phyloP scores from a whole-genome alignment of 2,329 filamentous ascomycete species.

The Knoxdaviesia proteae region DNA sequence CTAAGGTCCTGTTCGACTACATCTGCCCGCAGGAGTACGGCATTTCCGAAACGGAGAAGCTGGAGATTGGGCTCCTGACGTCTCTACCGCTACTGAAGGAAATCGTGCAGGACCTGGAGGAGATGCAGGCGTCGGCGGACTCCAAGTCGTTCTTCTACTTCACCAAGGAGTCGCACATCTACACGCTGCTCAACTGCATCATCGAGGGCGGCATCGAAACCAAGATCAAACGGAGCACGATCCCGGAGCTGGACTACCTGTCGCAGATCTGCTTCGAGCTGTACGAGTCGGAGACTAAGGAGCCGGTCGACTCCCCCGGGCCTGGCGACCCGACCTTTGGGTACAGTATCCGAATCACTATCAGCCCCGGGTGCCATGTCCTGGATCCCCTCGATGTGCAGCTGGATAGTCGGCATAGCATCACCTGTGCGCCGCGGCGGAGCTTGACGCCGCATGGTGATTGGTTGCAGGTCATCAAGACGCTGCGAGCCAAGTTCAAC shows the following conservation, averaged over 20 bases:
- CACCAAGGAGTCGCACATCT: constrained; percentile 97
- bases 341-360: constrained; percentile 90
- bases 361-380: constrained; percentile 88
- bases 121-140: constrained; percentile 85
- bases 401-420: constrained; percentile 88
- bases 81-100: constrained; percentile 86
- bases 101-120: constrained; percentile 90
- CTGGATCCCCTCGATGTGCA: constrained; percentile 93
- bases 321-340: constrained; percentile 56
- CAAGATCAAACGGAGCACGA: constrained; percentile 86
- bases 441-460: constrained; percentile 80
- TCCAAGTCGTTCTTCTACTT: constrained; percentile 98
- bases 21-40: constrained; percentile 97
- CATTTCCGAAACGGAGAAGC: constrained; percentile 84
- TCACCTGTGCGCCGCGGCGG: constrained; percentile 76
- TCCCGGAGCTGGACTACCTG: constrained; percentile 92
- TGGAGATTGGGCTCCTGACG: constrained; percentile 93
- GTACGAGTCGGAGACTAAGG: constrained; percentile 76
- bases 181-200: constrained; percentile 93
- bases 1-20: constrained; percentile 93
- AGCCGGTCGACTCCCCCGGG: constrained; percentile 18
- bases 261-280: constrained; percentile 96
- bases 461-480: constrained; percentile 96
- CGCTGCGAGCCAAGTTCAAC: constrained; percentile 81
- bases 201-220: constrained; percentile 91